Conservation (phyloP, 2,329 filamentous ascomycete genomes). For the Cladosporium sp. region DNA sequence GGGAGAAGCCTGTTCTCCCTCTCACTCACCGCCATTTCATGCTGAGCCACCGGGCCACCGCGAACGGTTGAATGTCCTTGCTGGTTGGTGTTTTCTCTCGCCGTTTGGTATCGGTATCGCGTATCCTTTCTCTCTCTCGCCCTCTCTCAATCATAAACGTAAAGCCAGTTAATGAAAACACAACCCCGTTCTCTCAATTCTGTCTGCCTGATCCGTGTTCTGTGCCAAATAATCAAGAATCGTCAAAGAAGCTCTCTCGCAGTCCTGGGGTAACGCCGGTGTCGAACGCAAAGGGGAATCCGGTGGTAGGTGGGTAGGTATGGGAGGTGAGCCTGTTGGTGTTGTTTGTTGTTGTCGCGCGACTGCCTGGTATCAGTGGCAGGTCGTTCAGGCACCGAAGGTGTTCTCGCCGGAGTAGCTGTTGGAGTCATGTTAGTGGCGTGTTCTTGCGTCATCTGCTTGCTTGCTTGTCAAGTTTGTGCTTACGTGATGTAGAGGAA, state of each 20-base stretch:
- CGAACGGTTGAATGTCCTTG: no score
- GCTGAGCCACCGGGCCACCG: background rate
- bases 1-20: background rate
- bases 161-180: no score
- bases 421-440: slow-evolving; percentile 20
- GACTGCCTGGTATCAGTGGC: slow-evolving; percentile 10
- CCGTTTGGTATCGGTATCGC: slow-evolving; percentile 10
- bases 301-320: slow-evolving; percentile 1
- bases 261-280: slow-evolving; percentile 9
- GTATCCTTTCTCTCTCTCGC: background rate
- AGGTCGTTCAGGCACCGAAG: slow-evolving; percentile 56
- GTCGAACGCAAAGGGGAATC: slow-evolving; percentile 10
- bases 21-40: slow-evolving; percentile 11
- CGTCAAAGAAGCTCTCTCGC: slow-evolving; percentile 1
- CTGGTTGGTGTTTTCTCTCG: slow-evolving; percentile 2
- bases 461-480: background rate
- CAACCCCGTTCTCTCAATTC: background rate
- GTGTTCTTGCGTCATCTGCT: background rate
- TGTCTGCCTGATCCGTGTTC: background rate
- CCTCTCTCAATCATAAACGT: no score
- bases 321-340: background rate
- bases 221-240: slow-evolving; percentile 1
- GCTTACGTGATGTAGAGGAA: slow-evolving; percentile 96
- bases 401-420: slow-evolving; percentile 98
- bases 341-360: slow-evolving; percentile 2